A percentile compares a stretch with the other conserved stretches of the same genome.
phyloP scores from a whole-genome alignment of 192 early-diverging fungal genomes.

The Backusella sp. region DNA sequence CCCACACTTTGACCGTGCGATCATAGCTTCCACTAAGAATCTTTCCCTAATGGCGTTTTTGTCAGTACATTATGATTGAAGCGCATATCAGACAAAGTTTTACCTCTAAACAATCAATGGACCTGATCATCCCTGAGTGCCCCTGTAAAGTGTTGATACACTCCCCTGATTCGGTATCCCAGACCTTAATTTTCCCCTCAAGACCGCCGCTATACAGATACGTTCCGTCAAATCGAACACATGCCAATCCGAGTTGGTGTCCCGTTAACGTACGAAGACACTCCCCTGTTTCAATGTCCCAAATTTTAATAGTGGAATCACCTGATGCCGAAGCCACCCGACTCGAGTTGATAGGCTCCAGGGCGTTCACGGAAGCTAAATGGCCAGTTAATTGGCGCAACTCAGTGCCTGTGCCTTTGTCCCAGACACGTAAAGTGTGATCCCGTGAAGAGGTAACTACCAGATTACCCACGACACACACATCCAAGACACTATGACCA shows the following conservation, averaged over 20 bases:
- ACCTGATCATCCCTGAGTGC: conserved; percentile 76
- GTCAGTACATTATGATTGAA: conserved; percentile 20
- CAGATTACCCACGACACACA: conserved; percentile 65
- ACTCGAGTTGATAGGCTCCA: conserved; percentile 67
- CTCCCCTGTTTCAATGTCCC: conserved; percentile 68
- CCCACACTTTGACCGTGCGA: conserved; percentile 93
- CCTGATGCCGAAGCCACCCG: conserved; percentile 84
- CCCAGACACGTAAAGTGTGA: conserved; percentile 88
- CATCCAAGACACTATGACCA: conserved; percentile 77
- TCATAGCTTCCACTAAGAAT: conserved; percentile 93
- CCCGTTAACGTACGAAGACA: conserved; percentile 73
- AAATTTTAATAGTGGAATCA: conserved; percentile 78
- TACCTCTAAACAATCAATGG: conserved; percentile 75
- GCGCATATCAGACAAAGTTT: conserved; percentile 12
- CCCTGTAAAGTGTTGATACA: conserved; percentile 62
- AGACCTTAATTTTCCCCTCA: conserved; percentile 74
- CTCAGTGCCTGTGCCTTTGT: conserved; percentile 54
- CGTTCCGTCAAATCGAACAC: conserved; percentile 78
- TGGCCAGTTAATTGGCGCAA: conserved; percentile 75
- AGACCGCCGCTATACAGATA: conserved; percentile 74
- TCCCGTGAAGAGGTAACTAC: conserved; percentile 94
- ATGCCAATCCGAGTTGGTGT: conserved; percentile 75
- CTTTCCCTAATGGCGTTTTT: conserved; percentile 30
- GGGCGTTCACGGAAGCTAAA: conserved; percentile 92
- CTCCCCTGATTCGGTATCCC: conserved; percentile 50